phyloP scores from a whole-genome alignment of 169 alveolate genomes.

The Eimeria mitis region DNA sequence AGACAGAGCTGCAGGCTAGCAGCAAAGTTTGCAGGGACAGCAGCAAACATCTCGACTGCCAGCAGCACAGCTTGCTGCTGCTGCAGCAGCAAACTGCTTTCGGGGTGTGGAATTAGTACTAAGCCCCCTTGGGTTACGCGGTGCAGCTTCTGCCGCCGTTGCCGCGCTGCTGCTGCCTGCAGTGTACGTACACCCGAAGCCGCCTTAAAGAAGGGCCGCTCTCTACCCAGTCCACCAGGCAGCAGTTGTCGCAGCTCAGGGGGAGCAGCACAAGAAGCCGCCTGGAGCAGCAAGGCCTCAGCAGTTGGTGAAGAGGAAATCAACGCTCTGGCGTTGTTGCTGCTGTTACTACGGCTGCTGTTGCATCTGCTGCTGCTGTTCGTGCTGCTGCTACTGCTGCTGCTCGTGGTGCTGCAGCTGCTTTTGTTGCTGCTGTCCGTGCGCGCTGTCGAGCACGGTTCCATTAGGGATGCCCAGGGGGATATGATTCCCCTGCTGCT shows the following conservation, averaged over 20 bases:
- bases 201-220: constrained; percentile 12
- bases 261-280: constrained; percentile 39
- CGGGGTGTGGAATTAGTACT: constrained; percentile 42
- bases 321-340: neutral
- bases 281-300: constrained; percentile 35
- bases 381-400: neutral
- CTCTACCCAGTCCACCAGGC: neutral
- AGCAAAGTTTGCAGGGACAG: constrained; percentile 32
- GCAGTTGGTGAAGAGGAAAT: neutral
- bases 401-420: neutral
- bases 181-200: constrained; percentile 36
- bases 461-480: neutral
- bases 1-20: constrained; percentile 31
- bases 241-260: constrained; percentile 34
- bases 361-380: neutral
- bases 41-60: constrained; percentile 34
- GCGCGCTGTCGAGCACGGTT: neutral
- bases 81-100: constrained; percentile 32
- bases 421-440: neutral
- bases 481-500: constrained; percentile 1
- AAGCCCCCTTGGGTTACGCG: constrained; percentile 6
- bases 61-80: constrained; percentile 54
- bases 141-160: constrained; percentile 30
- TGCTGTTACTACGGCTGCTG: neutral
- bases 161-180: constrained; percentile 44